Percentiles rank a stretch among this genome's conserved stretches.
phyloP scores from a whole-genome alignment of 2,329 filamentous ascomycete species.

The Purpureocillium takamizusanense region DNA sequence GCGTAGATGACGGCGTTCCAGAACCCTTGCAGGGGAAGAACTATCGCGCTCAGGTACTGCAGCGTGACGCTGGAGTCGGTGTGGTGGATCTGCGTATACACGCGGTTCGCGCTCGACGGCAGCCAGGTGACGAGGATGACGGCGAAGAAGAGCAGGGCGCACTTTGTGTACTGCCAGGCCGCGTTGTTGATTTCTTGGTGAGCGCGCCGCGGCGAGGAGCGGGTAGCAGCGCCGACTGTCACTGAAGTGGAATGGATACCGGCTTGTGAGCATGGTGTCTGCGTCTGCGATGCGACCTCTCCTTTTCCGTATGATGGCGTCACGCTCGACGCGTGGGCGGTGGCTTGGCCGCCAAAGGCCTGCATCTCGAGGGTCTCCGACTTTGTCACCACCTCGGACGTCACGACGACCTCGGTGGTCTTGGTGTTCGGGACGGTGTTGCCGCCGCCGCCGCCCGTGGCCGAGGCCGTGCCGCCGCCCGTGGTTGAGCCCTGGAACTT shows the following conservation, averaged over 20 bases:
- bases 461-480: constrained; percentile 29
- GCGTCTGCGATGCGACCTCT: too few species aligned
- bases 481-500: constrained; percentile 22
- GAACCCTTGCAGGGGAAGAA: constrained; percentile 71
- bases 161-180: constrained; percentile 60
- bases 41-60: constrained; percentile 62
- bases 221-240: neutral
- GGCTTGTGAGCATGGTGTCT: too few species aligned
- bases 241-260: too few species aligned
- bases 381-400: constrained; percentile 30
- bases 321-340: neutral
- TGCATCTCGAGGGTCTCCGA: neutral
- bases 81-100: constrained; percentile 55
- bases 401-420: constrained; percentile 49
- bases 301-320: neutral
- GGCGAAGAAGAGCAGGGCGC: constrained; percentile 60
- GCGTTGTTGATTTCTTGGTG: constrained; percentile 40
- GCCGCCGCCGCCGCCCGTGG: constrained; percentile 25
- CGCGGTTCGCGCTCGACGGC: constrained; percentile 65
- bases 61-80: constrained; percentile 38
- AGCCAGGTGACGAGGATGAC: constrained; percentile 66
- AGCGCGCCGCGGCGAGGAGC: neutral
- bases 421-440: constrained; percentile 24
- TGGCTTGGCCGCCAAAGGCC: neutral
- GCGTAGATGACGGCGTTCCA: constrained; percentile 76